phyloP scores from a whole-genome alignment of 805 yeast genomes.

The Hemisphaericaspora nanyangensis region DNA sequence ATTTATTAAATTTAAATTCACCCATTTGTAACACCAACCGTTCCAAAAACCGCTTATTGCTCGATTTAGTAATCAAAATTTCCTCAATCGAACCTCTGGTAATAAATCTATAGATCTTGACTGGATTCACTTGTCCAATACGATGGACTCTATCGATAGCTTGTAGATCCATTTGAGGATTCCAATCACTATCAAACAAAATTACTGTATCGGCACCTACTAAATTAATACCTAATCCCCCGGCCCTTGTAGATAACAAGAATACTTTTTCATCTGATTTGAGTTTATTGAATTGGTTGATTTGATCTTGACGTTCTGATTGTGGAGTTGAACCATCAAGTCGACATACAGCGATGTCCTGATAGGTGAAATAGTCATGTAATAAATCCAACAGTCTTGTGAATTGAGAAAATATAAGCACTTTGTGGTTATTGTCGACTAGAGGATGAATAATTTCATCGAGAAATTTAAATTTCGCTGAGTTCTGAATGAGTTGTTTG shows the following conservation, averaged over 20 bases:
- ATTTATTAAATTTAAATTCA: conserved; percentile 28
- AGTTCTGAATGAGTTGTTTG: conserved; percentile 39
- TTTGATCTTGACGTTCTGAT: conserved; percentile 59
- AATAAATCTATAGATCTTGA: conserved; percentile 73
- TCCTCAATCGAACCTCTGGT: conserved; percentile 81
- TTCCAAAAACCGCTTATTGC: conserved; percentile 75
- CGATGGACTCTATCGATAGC: conserved; percentile 96
- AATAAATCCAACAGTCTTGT: conserved; percentile 76
- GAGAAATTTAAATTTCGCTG: conserved; percentile 71
- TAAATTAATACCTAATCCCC: conserved; percentile 88
- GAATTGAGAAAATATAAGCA: conserved; percentile 84
- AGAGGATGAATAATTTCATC: conserved; percentile 58
- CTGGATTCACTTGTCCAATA: conserved; percentile 86
- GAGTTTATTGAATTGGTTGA: conserved; percentile 45
- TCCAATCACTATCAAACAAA: conserved; percentile 92
- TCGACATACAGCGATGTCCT: conserved; percentile 47
- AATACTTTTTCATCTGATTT: conserved; percentile 43
- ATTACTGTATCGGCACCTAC: conserved; percentile 87
- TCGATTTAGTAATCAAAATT: conserved; percentile 71
- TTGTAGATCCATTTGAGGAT: conserved; percentile 93
- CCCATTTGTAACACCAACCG: conserved; percentile 54
- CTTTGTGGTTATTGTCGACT: conserved; percentile 53
- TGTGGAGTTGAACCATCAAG: conserved; percentile 77
- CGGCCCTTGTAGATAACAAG: conserved; percentile 85
- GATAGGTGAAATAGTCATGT: conserved; percentile 63